These are phyloP conservation scores for Huntiella bhutanensis DNA, from an alignment of 2,329 filamentous ascomycete genomes.

Conservation along the genomic window DNA sequence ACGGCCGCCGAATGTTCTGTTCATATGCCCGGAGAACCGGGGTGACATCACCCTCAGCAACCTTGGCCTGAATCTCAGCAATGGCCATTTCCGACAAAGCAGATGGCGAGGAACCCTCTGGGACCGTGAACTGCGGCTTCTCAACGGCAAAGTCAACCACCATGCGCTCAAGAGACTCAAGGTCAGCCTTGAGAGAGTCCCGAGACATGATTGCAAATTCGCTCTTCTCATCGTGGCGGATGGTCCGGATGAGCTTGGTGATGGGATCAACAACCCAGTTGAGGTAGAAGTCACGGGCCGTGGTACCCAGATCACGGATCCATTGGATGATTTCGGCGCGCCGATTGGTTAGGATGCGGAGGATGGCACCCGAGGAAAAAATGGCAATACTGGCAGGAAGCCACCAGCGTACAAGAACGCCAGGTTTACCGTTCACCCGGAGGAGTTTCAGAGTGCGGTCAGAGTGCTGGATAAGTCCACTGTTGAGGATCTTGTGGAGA, in stretches of 20 bases:
- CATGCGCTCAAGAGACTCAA: slow-evolving; percentile 88
- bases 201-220: slow-evolving; percentile 96
- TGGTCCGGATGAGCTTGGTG: slow-evolving; percentile 70
- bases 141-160: slow-evolving; percentile 89
- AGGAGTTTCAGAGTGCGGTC: slow-evolving; percentile 35
- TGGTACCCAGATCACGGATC: slow-evolving; percentile 61
- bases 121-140: slow-evolving; percentile 41
- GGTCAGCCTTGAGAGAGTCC: slow-evolving; percentile 73
- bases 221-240: slow-evolving; percentile 77
- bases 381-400: slow-evolving; percentile 52
- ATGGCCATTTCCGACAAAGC: slow-evolving; percentile 44
- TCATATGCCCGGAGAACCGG: slow-evolving; percentile 84
- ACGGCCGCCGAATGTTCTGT: slow-evolving; percentile 62
- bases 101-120: slow-evolving; percentile 18
- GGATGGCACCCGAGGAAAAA: slow-evolving; percentile 70
- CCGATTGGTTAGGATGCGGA: slow-evolving; percentile 57
- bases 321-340: slow-evolving; percentile 62
- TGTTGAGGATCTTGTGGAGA: slow-evolving; percentile 48
- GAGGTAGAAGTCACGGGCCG: slow-evolving; percentile 73
- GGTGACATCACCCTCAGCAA: slow-evolving; percentile 82
- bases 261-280: slow-evolving; percentile 90
- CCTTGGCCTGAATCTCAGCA: slow-evolving; percentile 54
- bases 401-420: slow-evolving; percentile 69
- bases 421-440: slow-evolving; percentile 53
- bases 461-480: slow-evolving; percentile 49